Evolutionary conservation across 257 asterid species (phyloP).

Genomic region (Solanum bulbocastanum): DNA sequence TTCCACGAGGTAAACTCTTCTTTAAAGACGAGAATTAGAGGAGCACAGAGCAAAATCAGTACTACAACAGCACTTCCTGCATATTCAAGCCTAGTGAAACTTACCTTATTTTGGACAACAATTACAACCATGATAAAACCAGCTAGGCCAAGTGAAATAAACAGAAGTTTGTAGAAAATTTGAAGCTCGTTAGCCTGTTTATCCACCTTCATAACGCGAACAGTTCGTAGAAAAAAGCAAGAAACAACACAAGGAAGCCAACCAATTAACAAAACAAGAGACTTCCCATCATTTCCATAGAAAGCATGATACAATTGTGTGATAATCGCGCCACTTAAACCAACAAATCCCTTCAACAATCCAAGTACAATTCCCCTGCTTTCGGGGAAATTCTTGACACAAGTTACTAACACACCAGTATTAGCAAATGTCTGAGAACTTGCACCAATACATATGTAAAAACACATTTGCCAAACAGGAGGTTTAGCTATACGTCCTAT

Average conservation of each 20-base stretch:
- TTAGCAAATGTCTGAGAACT: constrained; percentile 36
- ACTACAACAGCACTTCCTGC: constrained; percentile 16
- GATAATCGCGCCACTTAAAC: constrained; percentile 44
- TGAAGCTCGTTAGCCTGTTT: constrained; percentile 12
- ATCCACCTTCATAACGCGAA: constrained; percentile 16
- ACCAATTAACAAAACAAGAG: constrained; percentile 29
- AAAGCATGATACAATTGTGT: constrained; percentile 31
- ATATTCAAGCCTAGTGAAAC: constrained; percentile 5
- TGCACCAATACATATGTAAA: constrained; percentile 45
- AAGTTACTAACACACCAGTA: background rate
- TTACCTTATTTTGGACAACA: constrained; percentile 18
- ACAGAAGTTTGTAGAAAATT: constrained; percentile 30
- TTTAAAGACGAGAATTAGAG: constrained; percentile 18
- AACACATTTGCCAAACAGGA: constrained; percentile 43
- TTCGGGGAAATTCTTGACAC: background rate
- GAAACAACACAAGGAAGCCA: constrained; percentile 44
- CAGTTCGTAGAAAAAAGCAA: constrained; percentile 8
- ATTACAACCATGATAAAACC: constrained; percentile 31
- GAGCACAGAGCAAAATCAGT: constrained; percentile 26
- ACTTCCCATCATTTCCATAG: constrained; percentile 15
- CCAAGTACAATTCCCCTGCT: constrained; percentile 42
- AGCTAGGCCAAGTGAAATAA: constrained; percentile 29
- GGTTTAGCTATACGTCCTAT: constrained; percentile 22
- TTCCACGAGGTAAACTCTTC: constrained; percentile 20
- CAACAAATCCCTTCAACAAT: constrained; percentile 39